Percentiles rank a stretch among this genome's conserved stretches.
These are phyloP conservation scores for Phylloporus sp. DNA, from an alignment of 768 basidiomycete species.

Conservation along the genomic window DNA sequence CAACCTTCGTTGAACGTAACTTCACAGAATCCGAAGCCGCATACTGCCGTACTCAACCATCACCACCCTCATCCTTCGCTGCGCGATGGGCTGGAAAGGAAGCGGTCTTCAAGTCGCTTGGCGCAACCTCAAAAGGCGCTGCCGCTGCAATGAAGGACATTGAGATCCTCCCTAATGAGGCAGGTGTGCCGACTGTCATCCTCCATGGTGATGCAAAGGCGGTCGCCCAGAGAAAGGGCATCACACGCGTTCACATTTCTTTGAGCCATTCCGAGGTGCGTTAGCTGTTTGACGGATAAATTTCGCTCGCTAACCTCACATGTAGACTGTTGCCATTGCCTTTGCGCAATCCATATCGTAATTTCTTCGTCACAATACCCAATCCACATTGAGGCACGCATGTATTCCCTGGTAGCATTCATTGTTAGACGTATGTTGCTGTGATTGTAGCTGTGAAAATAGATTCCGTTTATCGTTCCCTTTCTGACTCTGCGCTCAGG, in stretches of 20 bases:
- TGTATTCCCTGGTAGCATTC: conserved; percentile 1
- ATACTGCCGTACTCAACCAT: conserved; percentile 87
- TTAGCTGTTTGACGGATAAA: conserved; percentile 16
- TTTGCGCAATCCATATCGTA: conserved; percentile 69
- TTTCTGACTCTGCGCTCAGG: background rate
- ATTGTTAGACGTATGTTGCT: background rate
- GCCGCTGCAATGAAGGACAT: conserved; percentile 96
- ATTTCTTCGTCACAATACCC: background rate
- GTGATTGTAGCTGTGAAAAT: conserved; percentile 10
- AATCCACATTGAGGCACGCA: background rate
- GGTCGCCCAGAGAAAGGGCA: conserved; percentile 68
- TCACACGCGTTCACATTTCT: conserved; percentile 75
- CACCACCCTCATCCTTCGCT: conserved; percentile 86
- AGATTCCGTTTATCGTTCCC: conserved; percentile 3
- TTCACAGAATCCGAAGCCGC: conserved; percentile 85
- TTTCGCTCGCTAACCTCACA: conserved; percentile 15
- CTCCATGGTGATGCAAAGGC: conserved; percentile 77
- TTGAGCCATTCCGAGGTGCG: conserved; percentile 90
- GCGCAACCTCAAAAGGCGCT: conserved; percentile 86
- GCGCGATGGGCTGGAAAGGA: conserved; percentile 98
- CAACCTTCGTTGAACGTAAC: conserved; percentile 85
- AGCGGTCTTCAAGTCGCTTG: conserved; percentile 94
- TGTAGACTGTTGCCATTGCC: conserved; percentile 77
- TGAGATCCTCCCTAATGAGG: conserved; percentile 78
- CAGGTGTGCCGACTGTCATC: conserved; percentile 75